These are phyloP conservation scores for Fragilaria crotonensis DNA, from an alignment of 108 stramenopile genomes.

Conservation along the genomic window DNA sequence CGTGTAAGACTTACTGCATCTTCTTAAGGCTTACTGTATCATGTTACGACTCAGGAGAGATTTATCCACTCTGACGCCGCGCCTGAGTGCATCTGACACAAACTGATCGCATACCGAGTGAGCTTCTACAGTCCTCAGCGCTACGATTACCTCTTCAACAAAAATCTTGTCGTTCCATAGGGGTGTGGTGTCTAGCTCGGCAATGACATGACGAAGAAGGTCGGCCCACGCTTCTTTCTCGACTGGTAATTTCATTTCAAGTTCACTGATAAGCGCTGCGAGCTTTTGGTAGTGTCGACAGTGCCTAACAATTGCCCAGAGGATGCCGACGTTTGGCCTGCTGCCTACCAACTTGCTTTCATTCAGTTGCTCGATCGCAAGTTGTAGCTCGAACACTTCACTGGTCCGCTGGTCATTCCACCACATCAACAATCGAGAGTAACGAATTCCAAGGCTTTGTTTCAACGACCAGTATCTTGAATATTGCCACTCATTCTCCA, in stretches of 20 bases:
- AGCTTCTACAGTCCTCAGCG: constrained; percentile 5
- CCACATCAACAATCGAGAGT: constrained; percentile 62
- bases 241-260: not conserved
- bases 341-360: constrained; percentile 21
- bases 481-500: constrained; percentile 34
- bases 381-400: constrained; percentile 44
- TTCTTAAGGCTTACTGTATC: not conserved
- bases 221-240: constrained; percentile 5
- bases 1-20: not conserved
- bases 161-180: constrained; percentile 14
- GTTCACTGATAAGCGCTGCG: not conserved
- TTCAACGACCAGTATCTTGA: constrained; percentile 62
- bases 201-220: constrained; percentile 10
- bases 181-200: constrained; percentile 2
- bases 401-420: constrained; percentile 60
- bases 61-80: constrained; percentile 1
- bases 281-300: not conserved
- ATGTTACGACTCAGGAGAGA: not conserved
- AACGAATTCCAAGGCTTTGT: constrained; percentile 43
- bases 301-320: not conserved
- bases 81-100: not conserved
- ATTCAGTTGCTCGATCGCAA: constrained; percentile 53
- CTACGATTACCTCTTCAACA: constrained; percentile 12
- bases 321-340: constrained; percentile 27
- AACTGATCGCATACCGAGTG: constrained; percentile 8